Base-by-base conservation (phyloP, 2,329 filamentous ascomycete species). In the Pyrenophora graminea region DNA sequence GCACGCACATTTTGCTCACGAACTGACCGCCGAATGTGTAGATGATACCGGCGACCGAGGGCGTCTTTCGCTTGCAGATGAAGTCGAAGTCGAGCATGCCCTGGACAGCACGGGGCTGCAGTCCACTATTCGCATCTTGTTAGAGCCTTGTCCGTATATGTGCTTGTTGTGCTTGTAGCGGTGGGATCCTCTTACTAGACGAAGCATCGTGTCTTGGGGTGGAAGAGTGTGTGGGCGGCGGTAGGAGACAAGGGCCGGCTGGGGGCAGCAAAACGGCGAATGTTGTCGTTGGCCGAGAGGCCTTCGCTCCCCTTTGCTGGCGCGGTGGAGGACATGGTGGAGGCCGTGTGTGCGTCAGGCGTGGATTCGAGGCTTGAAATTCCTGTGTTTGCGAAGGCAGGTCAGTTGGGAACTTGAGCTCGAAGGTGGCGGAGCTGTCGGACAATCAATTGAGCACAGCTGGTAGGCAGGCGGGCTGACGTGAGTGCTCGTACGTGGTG, bases 21-120 rank as follows among this genome's bases (percentile, higher is more conserved):
- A 99, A 99, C 81, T 99, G 94, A 66, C 94, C 94, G 76, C 94
- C 94, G 74, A 99, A 99, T 69, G 94, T 97, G 84, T 99, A 99
- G 84, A 99, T 97, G 80, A 99, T 97, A 75, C 92, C 94, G 64
- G 94, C 94, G 53, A 99, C 94, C 52, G 94, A 99, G 61, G 94
- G 94, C 55, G 90, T 95, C 75, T 87, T 85, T 72, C 94, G 90
- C 87, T 97, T 97, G 91, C 94, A 99, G 81, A 99, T 99, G 85
- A 97, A 99, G 84, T 99, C 94, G 77, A 99, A 99, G 79, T 99
- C 94, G 76, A 99, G 89, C 79, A 81, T 81, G 60, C 80, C 80
- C 76, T 82, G 79, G 44, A 82, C 79, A 49, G 79, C 79, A 68
- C 92, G 87, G 73, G 94, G 93, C 82, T 99, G 94, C 74, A 99